Base-by-base conservation (phyloP, 2,329 filamentous ascomycete genomes). In the Paracorniculantispora psalliotae region DNA sequence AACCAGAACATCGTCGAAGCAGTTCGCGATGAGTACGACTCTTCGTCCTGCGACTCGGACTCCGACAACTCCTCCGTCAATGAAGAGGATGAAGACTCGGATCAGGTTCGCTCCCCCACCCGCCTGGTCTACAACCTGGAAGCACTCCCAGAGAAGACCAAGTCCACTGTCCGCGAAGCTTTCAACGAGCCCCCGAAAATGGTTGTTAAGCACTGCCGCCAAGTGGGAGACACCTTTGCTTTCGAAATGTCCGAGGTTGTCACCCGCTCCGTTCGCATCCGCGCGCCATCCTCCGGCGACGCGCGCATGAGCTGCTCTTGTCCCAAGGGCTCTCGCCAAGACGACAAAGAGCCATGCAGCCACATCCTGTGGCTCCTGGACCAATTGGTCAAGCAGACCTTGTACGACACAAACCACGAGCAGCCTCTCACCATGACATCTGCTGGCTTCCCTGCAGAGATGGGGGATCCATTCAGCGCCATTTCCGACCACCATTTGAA, bases 351-450 rank as follows among this genome's bases (percentile, higher is more conserved):
- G 37, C 78, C 77, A 0, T 84, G 81, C 65, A 72, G 75, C 12
- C 82, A 84, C 61, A 68, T 81, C 30, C 67, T 84, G 28, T 83
- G 81, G 80, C 72, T 84, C 15, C 74, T 82, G 50, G 81, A 84
- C 67, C 77, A 77, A 64, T 73, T 84, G 30, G 72, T 77, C 21
- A 77, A 76, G 55, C 76, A 82, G 64, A 75, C 77, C 3, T 66
- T 80, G 4, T 77, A 77, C 61, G 68, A 73, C 43, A 26, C 37
- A 25, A 71, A 74, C 49, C 66, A 66, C 9, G 62, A 67, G 6
- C 66, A 71, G 15, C 72, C 76, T 21, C 68, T 81, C 47, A 76
- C 67, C 25, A 73, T 83, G 71, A 75, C 69, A 1, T 55, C 69
- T 2, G 63, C 70, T 9, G 81, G 80, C 2, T 78, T 75, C 51